Conservation (phyloP, 164 flowering plant species). For the Kingdonia uniflora region DNA sequence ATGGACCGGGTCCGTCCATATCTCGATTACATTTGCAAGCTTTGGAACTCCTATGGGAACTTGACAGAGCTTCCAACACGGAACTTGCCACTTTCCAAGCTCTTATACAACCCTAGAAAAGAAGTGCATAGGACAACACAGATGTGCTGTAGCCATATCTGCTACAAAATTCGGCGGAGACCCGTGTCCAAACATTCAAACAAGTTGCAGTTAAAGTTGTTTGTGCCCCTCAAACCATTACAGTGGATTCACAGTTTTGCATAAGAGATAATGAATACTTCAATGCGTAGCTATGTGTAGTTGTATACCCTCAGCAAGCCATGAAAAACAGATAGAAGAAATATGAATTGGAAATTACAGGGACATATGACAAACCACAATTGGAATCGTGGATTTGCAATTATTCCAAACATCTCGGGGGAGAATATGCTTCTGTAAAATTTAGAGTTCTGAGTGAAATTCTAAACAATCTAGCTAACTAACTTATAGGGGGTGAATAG, state of each 20-base stretch:
- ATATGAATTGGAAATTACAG: too few relatives aligned
- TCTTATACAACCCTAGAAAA: conserved; percentile 53
- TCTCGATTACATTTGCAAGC: conserved; percentile 94
- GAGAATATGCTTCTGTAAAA: too few relatives aligned
- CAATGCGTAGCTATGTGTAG: neutral
- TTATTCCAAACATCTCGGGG: too few relatives aligned
- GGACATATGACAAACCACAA: neutral
- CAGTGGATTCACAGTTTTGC: conserved; percentile 6
- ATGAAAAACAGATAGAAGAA: neutral
- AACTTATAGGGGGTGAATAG: too few relatives aligned
- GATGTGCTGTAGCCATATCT: conserved; percentile 69
- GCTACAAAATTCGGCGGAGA: conserved; percentile 69
- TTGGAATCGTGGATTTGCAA: neutral
- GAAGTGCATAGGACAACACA: conserved; percentile 71
- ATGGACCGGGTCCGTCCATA: conserved; percentile 64
- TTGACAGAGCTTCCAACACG: conserved; percentile 79
- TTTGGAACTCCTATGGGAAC: conserved; percentile 93
- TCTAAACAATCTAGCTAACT: too few relatives aligned
- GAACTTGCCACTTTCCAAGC: conserved; percentile 77
- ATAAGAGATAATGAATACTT: neutral
- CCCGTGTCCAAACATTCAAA: conserved; percentile 87
- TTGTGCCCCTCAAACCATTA: conserved; percentile 24
- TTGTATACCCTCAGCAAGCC: neutral
- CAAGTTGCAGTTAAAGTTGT: conserved; percentile 78
- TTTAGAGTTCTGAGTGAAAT: too few relatives aligned